phyloP scores from a whole-genome alignment of 495 filamentous ascomycete species.

The Lepraria neglecta region DNA sequence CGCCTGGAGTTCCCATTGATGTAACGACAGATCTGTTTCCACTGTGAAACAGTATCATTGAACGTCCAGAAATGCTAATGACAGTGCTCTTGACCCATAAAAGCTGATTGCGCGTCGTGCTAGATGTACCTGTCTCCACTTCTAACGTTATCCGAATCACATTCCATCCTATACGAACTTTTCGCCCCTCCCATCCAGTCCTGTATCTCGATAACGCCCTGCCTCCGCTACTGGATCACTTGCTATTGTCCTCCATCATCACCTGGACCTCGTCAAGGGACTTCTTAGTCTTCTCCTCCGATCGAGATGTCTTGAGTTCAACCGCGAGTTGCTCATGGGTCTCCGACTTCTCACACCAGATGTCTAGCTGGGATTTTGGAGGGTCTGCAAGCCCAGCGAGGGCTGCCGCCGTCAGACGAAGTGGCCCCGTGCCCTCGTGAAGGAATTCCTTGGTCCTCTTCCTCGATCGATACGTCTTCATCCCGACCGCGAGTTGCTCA shows the following conservation, averaged over 20 bases:
- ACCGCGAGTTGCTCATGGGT: conserved; percentile 7
- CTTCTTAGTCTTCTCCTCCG: neutral
- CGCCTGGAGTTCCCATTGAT: neutral
- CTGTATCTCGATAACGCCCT: too few relatives aligned
- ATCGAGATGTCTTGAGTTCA: neutral
- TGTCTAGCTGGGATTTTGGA: neutral
- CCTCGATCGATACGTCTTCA: conserved; percentile 4
- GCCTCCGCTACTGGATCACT: too few relatives aligned
- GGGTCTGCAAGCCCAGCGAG: neutral
- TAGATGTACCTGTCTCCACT: neutral
- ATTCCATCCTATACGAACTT: neutral
- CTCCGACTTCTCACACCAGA: neutral
- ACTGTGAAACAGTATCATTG: neutral
- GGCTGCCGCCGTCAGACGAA: neutral
- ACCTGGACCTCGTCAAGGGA: too few relatives aligned
- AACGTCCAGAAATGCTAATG: neutral
- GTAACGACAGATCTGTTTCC: neutral
- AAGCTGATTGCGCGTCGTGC: neutral
- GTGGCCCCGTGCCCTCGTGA: neutral
- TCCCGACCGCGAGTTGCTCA: conserved; percentile 9
- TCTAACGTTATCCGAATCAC: neutral
- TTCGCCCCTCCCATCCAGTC: too few relatives aligned
- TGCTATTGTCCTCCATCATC: too few relatives aligned
- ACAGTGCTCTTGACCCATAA: neutral
- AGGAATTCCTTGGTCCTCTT: neutral